A percentile compares a stretch with the other conserved stretches of the same genome.
These are phyloP conservation scores for Hyphopichia pseudoburtonii DNA, from an alignment of 1,139 yeast genomes.

Conservation along the genomic window DNA sequence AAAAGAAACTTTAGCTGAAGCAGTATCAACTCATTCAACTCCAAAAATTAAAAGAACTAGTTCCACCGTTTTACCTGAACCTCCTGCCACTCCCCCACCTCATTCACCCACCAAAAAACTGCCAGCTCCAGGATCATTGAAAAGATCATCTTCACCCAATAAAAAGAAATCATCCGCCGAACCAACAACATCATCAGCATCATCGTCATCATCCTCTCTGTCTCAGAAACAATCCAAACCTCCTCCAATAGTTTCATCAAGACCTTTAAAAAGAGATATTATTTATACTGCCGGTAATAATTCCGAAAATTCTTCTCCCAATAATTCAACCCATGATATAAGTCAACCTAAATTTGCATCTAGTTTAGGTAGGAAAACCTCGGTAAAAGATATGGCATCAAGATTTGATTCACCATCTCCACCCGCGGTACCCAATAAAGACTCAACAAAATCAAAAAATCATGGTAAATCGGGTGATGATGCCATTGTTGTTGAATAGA, in stretches of 20 bases:
- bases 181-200: conserved; percentile 1
- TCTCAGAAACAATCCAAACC: conserved; percentile 8
- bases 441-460: not conserved
- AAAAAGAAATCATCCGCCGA: too few species aligned
- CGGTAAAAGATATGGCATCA: conserved; percentile 36
- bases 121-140: conserved; percentile 23
- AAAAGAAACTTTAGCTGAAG: conserved; percentile 2
- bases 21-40: conserved; percentile 2
- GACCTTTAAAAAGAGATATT: conserved; percentile 32
- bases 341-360: conserved; percentile 32
- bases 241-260: conserved; percentile 34
- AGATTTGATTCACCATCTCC: conserved; percentile 26
- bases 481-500: conserved; percentile 5
- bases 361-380: conserved; percentile 30
- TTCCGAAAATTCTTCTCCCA: conserved; percentile 8
- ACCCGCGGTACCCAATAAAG: conserved; percentile 2
- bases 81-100: conserved; percentile 17
- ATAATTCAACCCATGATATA: conserved; percentile 19
- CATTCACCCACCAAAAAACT: conserved; percentile 16
- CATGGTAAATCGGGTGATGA: conserved; percentile 3
- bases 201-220: conserved; percentile 1
- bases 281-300: conserved; percentile 11
- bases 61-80: conserved; percentile 3
- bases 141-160: conserved; percentile 41
- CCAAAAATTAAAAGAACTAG: conserved; percentile 9